Percentiles rank a stretch among this genome's conserved stretches.
Evolutionary conservation across 2,329 filamentous ascomycete genomes (phyloP).

Genomic region (Akanthomyces uredinophilus): DNA sequence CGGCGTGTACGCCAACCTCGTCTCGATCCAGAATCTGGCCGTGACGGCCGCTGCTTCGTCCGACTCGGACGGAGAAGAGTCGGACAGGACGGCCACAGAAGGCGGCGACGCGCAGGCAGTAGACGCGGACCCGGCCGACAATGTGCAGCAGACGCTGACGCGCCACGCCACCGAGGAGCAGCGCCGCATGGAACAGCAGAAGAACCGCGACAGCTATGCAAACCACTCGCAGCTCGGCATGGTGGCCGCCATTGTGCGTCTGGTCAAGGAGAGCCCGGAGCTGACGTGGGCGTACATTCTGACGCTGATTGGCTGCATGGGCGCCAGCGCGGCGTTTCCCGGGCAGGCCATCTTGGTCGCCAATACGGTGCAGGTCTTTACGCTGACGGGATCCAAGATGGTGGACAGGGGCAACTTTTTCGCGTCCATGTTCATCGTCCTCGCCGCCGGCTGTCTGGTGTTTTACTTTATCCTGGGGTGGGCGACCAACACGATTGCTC

Average conservation of each 20-base stretch:
- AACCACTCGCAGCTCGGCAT: slow-evolving; percentile 28
- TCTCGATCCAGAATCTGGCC: slow-evolving; percentile 36
- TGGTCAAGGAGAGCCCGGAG: slow-evolving; percentile 35
- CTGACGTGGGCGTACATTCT: slow-evolving; percentile 32
- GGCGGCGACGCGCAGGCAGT: not conserved
- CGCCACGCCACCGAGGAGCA: slow-evolving; percentile 27
- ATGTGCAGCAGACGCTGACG: slow-evolving; percentile 26
- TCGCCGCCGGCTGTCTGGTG: slow-evolving; percentile 40
- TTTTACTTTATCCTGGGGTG: slow-evolving; percentile 38
- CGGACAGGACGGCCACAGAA: slow-evolving; percentile 1
- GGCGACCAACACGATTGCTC: slow-evolving; percentile 30
- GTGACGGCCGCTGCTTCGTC: slow-evolving; percentile 21
- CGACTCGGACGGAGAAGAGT: slow-evolving; percentile 20
- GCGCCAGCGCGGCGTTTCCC: slow-evolving; percentile 32
- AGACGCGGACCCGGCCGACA: slow-evolving; percentile 17
- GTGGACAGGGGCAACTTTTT: slow-evolving; percentile 44
- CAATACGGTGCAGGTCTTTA: slow-evolving; percentile 38
- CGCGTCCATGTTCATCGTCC: slow-evolving; percentile 50
- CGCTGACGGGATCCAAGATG: slow-evolving; percentile 28
- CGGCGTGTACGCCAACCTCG: slow-evolving; percentile 48
- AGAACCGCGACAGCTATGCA: slow-evolving; percentile 34
- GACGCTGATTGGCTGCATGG: slow-evolving; percentile 26
- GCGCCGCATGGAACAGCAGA: slow-evolving; percentile 28
- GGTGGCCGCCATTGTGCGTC: slow-evolving; percentile 26
- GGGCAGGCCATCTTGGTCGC: slow-evolving; percentile 40